These are phyloP conservation scores for Fusarium udum DNA, from an alignment of 2,329 filamentous ascomycete genomes.

Conservation along the genomic window DNA sequence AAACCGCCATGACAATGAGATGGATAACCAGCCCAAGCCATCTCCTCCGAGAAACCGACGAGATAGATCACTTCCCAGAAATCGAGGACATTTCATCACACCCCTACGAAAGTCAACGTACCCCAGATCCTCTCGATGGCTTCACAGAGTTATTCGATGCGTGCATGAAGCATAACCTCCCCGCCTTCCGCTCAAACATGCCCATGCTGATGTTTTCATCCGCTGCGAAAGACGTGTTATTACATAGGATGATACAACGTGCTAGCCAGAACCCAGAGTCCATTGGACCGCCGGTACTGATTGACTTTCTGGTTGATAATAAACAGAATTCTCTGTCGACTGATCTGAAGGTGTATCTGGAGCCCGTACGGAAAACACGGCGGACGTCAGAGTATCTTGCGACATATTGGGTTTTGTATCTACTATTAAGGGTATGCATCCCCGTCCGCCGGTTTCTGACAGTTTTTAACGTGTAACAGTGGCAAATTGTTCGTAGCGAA, in stretches of 20 bases:
- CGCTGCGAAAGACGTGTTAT: background rate
- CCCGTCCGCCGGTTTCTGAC: accelerated
- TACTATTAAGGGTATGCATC: background rate
- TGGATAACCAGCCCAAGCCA: background rate
- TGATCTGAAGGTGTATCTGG: background rate
- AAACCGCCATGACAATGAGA: background rate
- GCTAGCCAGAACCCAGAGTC: background rate
- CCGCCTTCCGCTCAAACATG: background rate
- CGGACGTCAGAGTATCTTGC: slow-evolving; percentile 2
- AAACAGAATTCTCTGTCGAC: background rate
- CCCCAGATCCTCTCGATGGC: background rate
- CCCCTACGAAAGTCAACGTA: background rate
- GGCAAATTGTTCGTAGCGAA: slow-evolving; percentile 6
- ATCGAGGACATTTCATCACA: background rate
- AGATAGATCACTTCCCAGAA: background rate
- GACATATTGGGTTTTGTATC: background rate
- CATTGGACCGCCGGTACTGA: accelerated
- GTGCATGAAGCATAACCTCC: background rate
- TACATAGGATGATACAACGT: background rate
- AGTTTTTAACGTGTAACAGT: background rate
- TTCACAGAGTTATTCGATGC: background rate
- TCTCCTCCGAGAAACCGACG: background rate
- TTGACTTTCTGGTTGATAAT: background rate
- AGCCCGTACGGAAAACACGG: background rate
- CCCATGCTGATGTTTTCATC: background rate